These are phyloP conservation scores for Avena eriantha DNA, from an alignment of 176 grass and related monocot genomes.

Conservation along the genomic window DNA sequence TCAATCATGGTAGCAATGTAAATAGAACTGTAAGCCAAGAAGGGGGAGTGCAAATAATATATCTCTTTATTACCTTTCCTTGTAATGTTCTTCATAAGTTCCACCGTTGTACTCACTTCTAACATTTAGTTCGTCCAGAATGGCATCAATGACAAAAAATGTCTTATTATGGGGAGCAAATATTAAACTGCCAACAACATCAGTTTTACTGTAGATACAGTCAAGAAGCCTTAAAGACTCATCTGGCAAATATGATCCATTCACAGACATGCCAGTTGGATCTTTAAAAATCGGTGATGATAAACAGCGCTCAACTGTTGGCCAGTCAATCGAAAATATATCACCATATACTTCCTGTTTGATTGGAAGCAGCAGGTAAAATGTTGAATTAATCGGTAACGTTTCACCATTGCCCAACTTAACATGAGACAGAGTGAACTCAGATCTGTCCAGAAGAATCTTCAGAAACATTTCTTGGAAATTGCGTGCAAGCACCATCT, in stretches of 20 bases:
- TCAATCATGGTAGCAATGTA: constrained; percentile 16
- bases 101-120: constrained; percentile 41
- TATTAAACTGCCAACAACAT: constrained; percentile 86
- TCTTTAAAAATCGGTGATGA: constrained; percentile 74
- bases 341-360: constrained; percentile 59
- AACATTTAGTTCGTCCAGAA: constrained; percentile 68
- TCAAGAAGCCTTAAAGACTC: constrained; percentile 71
- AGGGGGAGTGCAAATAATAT: constrained; percentile 27
- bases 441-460: constrained; percentile 78
- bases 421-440: constrained; percentile 69
- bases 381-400: constrained; percentile 57
- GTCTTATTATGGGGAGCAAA: constrained; percentile 70
- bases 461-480: constrained; percentile 99
- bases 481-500: constrained; percentile 77
- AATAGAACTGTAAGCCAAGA: constrained; percentile 15
- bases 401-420: constrained; percentile 49
- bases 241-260: constrained; percentile 38
- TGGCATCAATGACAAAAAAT: constrained; percentile 76
- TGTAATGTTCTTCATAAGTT: constrained; percentile 71
- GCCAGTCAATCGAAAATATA: constrained; percentile 78
- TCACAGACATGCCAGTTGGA: constrained; percentile 37
- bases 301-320: constrained; percentile 73
- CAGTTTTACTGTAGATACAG: constrained; percentile 62
- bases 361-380: constrained; percentile 88
- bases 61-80: constrained; percentile 59